A percentile compares a stretch with the other conserved stretches of the same genome.
These are phyloP conservation scores for Spiromastix sp. DNA, from an alignment of 2,329 filamentous ascomycete genomes.

Conservation along the genomic window DNA sequence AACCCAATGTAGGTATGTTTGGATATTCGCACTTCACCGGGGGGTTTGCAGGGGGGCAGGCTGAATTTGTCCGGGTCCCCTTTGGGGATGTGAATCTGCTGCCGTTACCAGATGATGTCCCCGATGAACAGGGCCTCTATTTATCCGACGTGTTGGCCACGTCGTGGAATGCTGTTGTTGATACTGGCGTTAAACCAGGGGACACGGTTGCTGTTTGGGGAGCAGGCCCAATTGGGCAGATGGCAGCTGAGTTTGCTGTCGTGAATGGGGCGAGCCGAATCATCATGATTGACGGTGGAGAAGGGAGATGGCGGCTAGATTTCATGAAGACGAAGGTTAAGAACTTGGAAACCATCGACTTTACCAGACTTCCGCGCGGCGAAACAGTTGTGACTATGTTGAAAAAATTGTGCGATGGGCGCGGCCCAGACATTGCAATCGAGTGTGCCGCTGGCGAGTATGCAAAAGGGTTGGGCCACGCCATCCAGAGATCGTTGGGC, in stretches of 20 bases:
- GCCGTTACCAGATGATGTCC: conserved; percentile 64
- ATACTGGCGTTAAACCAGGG: conserved; percentile 67
- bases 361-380: conserved; percentile 48
- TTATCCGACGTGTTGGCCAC: conserved; percentile 76
- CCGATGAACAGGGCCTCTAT: conserved; percentile 75
- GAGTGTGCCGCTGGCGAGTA: conserved; percentile 59
- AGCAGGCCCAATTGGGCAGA: conserved; percentile 74
- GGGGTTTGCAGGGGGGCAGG: conserved; percentile 78
- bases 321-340: conserved; percentile 56
- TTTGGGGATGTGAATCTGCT: conserved; percentile 72
- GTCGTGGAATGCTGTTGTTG: conserved; percentile 70
- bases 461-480: conserved; percentile 51
- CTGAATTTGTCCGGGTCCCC: conserved; percentile 76
- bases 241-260: conserved; percentile 57
- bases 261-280: conserved; percentile 64
- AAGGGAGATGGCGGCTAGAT: conserved; percentile 53
- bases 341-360: conserved; percentile 61
- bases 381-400: conserved; percentile 60
- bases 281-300: conserved; percentile 66
- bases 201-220: conserved; percentile 78
- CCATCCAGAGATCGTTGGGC: conserved; percentile 51
- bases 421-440: conserved; percentile 62
- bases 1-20: conserved; percentile 48
- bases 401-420: conserved; percentile 55
- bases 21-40: conserved; percentile 68